These are phyloP conservation scores for Cladosporium cucumerinum DNA, from an alignment of 2,329 filamentous ascomycete genomes.

Conservation along the genomic window DNA sequence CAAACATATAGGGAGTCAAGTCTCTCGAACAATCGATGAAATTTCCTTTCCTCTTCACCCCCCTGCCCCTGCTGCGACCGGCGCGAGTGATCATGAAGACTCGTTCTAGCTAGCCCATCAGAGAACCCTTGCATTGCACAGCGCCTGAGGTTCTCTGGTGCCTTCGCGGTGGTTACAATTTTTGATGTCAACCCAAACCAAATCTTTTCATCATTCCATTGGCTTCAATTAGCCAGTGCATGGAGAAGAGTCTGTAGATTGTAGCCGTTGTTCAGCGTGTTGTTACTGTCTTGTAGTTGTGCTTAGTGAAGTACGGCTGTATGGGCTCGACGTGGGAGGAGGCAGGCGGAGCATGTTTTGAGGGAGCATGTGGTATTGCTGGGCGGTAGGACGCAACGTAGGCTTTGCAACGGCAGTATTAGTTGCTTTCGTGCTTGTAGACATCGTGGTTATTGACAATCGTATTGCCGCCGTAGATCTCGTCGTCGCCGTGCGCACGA, in stretches of 20 bases:
- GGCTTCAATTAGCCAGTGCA: constrained; percentile 2
- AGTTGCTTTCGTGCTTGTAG: neutral
- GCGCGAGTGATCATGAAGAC: neutral
- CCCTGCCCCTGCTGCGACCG: no score
- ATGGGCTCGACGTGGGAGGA: neutral
- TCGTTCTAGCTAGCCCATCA: neutral
- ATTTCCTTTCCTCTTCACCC: neutral
- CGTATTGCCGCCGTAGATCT: neutral
- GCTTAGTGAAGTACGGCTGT: neutral
- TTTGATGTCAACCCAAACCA: neutral
- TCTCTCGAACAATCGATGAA: neutral
- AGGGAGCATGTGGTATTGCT: neutral
- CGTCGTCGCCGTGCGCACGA: neutral
- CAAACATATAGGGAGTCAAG: neutral
- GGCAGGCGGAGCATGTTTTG: neutral
- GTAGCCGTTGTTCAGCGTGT: neutral
- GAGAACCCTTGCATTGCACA: no score
- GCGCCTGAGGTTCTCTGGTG: no score
- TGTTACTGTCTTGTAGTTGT: neutral
- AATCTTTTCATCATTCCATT: constrained; percentile 12
- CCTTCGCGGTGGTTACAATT: neutral
- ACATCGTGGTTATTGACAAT: neutral
- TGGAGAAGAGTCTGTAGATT: constrained; percentile 4
- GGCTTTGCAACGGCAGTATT: neutral
- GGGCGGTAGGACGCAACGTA: neutral